A percentile compares a stretch with the other conserved stretches of the same genome.
These are phyloP conservation scores for Austroboletus eburneus DNA, from an alignment of 768 basidiomycete genomes.

Conservation along the genomic window DNA sequence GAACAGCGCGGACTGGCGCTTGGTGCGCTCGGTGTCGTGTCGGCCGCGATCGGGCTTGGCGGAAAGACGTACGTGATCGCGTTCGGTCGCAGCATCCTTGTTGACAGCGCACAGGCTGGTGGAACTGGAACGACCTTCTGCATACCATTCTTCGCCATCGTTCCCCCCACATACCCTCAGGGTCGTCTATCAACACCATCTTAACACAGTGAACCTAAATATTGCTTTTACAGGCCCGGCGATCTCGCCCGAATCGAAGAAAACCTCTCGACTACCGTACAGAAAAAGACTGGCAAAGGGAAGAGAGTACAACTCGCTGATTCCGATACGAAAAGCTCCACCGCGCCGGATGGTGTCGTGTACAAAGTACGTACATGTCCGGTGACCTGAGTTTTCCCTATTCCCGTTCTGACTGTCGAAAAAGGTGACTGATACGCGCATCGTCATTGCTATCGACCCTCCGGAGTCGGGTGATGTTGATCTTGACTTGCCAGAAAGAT, in stretches of 20 bases:
- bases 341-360: slow-evolving; percentile 71
- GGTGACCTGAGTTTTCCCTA: background rate
- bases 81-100: slow-evolving; percentile 6
- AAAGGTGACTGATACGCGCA: slow-evolving; percentile 76
- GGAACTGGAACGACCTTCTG: slow-evolving; percentile 79
- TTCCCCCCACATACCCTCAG: slow-evolving; percentile 89
- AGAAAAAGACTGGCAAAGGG: slow-evolving; percentile 42
- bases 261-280: slow-evolving; percentile 45
- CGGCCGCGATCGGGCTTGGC: slow-evolving; percentile 81
- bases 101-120: slow-evolving; percentile 60
- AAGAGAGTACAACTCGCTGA: slow-evolving; percentile 36
- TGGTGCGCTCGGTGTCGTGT: slow-evolving; percentile 63
- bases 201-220: slow-evolving; percentile 7
- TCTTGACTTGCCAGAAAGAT: slow-evolving; percentile 79
- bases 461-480: slow-evolving; percentile 58
- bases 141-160: slow-evolving; percentile 63
- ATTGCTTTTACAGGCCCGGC: slow-evolving; percentile 55
- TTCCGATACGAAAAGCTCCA: slow-evolving; percentile 36
- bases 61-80: slow-evolving; percentile 72
- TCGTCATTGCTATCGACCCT: slow-evolving; percentile 74
- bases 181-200: slow-evolving; percentile 31
- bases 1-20: slow-evolving; percentile 85
- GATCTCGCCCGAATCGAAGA: slow-evolving; percentile 86
- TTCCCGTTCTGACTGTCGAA: background rate
- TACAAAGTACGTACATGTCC: slow-evolving; percentile 55